Percentiles rank a stretch among this genome's conserved stretches.
These are phyloP conservation scores for Sphagnum magellanicum DNA, from an alignment of 228 moss, liverwort and hornwort genomes.

Conservation along the genomic window DNA sequence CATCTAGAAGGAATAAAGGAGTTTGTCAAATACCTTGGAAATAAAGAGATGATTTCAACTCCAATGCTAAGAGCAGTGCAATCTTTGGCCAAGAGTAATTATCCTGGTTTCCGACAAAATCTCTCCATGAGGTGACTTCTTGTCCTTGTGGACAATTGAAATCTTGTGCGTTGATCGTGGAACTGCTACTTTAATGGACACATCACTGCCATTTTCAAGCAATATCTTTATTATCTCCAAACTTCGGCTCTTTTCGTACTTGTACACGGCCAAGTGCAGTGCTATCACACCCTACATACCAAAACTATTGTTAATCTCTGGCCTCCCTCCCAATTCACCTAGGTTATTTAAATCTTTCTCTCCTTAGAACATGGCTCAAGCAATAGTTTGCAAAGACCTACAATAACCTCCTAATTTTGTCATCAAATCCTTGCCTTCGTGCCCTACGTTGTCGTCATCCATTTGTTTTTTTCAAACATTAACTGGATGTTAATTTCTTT, in stretches of 20 bases:
- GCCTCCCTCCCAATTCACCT: no score
- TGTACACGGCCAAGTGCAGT: slow-evolving; percentile 84
- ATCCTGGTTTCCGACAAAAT: slow-evolving; percentile 57
- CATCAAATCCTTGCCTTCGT: no score
- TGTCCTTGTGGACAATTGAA: slow-evolving; percentile 65
- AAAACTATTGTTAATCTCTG: background rate
- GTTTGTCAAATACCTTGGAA: slow-evolving; percentile 41
- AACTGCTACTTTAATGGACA: slow-evolving; percentile 64
- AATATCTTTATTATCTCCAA: slow-evolving; percentile 44
- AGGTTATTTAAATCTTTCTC: no score
- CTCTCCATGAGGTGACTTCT: slow-evolving; percentile 8
- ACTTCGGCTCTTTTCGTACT: slow-evolving; percentile 64
- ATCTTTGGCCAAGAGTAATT: slow-evolving; percentile 69
- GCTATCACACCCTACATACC: slow-evolving; percentile 74
- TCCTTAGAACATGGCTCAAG: no score
- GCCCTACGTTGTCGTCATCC: no score
- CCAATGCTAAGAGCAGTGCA: slow-evolving; percentile 77
- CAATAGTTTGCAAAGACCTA: no score
- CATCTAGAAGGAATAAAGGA: background rate
- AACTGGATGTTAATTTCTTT: no score
- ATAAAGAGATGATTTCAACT: slow-evolving; percentile 86
- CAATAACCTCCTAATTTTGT: no score
- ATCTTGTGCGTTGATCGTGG: slow-evolving; percentile 82
- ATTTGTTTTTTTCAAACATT: no score
- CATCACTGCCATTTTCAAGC: slow-evolving; percentile 57